Percentiles rank a stretch among this genome's conserved stretches.
phyloP scores from a whole-genome alignment of 2,329 filamentous ascomycete genomes.

The Mycosphaerella arachidis region DNA sequence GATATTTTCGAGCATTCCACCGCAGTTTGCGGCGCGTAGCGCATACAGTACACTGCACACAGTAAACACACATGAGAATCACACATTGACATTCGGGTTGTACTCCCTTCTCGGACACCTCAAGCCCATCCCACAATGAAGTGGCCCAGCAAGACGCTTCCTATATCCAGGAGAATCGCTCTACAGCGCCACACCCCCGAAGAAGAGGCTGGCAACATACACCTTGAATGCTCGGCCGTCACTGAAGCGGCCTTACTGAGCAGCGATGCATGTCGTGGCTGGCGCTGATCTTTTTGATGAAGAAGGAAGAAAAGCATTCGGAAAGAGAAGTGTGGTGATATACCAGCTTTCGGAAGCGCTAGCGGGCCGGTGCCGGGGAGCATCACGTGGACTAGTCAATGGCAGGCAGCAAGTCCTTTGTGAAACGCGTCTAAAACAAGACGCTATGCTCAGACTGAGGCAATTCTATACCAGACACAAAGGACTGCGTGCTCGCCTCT shows the following conservation, averaged over 20 bases:
- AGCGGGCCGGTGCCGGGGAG: background rate
- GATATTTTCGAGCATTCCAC: too few relatives aligned
- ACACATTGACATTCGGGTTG: slow-evolving; percentile 34
- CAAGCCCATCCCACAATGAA: slow-evolving; percentile 67
- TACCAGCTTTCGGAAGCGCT: background rate
- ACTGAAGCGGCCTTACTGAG: slow-evolving; percentile 21
- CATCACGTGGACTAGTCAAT: background rate
- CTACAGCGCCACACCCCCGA: slow-evolving; percentile 60
- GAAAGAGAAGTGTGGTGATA: background rate
- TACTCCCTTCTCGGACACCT: slow-evolving; percentile 70
- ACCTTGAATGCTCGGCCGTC: slow-evolving; percentile 45
- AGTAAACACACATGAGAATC: background rate
- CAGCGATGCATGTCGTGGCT: slow-evolving; percentile 62
- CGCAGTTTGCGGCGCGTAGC: background rate
- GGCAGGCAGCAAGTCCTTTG: background rate
- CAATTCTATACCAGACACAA: slow-evolving; percentile 4
- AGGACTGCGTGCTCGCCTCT: background rate
- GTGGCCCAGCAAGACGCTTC: slow-evolving; percentile 65
- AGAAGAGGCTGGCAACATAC: slow-evolving; percentile 65
- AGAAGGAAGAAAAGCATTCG: slow-evolving; percentile 32
- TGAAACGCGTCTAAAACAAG: slow-evolving; percentile 5
- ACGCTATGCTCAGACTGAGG: background rate
- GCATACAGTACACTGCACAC: background rate
- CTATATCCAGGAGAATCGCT: slow-evolving; percentile 56
- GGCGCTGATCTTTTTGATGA: slow-evolving; percentile 59